phyloP scores from a whole-genome alignment of 768 basidiomycete genomes.

The Leucocoprinus leucothites region DNA sequence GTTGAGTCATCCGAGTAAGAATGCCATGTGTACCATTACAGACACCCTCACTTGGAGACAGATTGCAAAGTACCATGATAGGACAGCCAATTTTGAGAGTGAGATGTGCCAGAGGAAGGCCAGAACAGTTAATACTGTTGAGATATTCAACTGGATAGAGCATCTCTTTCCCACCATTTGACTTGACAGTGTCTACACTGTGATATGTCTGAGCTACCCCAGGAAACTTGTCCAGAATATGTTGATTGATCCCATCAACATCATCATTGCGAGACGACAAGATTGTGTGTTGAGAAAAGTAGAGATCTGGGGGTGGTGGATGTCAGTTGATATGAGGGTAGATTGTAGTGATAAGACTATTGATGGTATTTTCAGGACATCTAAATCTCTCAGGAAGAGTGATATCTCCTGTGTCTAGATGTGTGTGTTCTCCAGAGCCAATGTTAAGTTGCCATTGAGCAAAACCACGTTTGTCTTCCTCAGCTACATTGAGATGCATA shows the following conservation, averaged over 20 bases:
- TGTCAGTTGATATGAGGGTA: not conserved
- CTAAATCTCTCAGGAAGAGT: no score
- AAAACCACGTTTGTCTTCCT: no score
- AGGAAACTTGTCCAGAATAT: not conserved
- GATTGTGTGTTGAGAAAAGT: slow-evolving; percentile 28
- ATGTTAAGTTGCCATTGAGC: no score
- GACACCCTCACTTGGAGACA: slow-evolving; percentile 22
- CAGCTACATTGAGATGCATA: no score
- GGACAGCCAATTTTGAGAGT: slow-evolving; percentile 14
- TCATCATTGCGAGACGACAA: slow-evolving; percentile 23
- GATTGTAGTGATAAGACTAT: no score
- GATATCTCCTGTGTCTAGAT: no score
- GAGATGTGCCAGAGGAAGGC: no score
- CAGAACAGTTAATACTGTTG: not conserved
- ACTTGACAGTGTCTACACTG: not conserved
- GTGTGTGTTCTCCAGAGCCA: no score
- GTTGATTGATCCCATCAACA: not conserved
- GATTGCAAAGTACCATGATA: slow-evolving; percentile 29
- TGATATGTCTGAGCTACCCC: not conserved
- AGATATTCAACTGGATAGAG: not conserved
- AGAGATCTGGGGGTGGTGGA: not conserved
- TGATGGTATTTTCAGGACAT: no score
- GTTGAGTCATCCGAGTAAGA: slow-evolving; percentile 13
- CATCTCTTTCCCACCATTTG: not conserved
- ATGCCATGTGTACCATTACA: slow-evolving; percentile 28